A percentile compares a stretch with the other conserved stretches of the same genome.
Conservation (phyloP, 768 basidiomycete genomes). For the Tricholoma terreum region DNA sequence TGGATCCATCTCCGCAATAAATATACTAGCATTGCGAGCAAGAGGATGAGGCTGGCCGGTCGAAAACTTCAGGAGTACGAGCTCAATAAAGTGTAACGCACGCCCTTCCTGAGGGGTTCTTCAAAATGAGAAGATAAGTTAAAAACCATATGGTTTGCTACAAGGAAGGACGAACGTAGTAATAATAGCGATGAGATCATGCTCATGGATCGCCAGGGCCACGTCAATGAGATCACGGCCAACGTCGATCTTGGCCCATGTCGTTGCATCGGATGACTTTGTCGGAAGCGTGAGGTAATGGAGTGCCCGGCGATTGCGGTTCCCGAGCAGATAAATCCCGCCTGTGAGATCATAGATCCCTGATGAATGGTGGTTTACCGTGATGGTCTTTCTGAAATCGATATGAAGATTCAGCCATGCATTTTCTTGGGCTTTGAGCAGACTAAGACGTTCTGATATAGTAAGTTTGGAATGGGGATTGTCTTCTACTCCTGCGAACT, state of each 20-base stretch:
- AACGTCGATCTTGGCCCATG: slow-evolving; percentile 29
- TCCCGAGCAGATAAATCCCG: slow-evolving; percentile 39
- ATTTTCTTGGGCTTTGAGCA: slow-evolving; percentile 5
- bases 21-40: slow-evolving; percentile 26
- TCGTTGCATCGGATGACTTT: slow-evolving; percentile 16
- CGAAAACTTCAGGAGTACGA: slow-evolving; percentile 33
- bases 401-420: slow-evolving; percentile 9
- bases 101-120: background rate
- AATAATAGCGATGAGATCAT: slow-evolving; percentile 42
- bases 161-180: slow-evolving; percentile 31
- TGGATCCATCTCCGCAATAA: slow-evolving; percentile 26
- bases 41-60: slow-evolving; percentile 34
- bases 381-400: slow-evolving; percentile 6
- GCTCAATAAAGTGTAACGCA: slow-evolving; percentile 4
- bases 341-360: slow-evolving; percentile 44
- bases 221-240: slow-evolving; percentile 38
- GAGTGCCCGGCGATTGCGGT: slow-evolving; percentile 22
- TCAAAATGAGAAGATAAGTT: background rate
- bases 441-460: slow-evolving; percentile 3
- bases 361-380: slow-evolving; percentile 9
- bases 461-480: slow-evolving; percentile 1
- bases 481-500: slow-evolving; percentile 6
- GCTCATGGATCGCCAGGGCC: slow-evolving; percentile 40
- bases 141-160: background rate
- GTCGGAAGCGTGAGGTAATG: slow-evolving; percentile 34